These are phyloP conservation scores for Rhizopogon sp. DNA, from an alignment of 768 basidiomycete genomes.

Conservation along the genomic window DNA sequence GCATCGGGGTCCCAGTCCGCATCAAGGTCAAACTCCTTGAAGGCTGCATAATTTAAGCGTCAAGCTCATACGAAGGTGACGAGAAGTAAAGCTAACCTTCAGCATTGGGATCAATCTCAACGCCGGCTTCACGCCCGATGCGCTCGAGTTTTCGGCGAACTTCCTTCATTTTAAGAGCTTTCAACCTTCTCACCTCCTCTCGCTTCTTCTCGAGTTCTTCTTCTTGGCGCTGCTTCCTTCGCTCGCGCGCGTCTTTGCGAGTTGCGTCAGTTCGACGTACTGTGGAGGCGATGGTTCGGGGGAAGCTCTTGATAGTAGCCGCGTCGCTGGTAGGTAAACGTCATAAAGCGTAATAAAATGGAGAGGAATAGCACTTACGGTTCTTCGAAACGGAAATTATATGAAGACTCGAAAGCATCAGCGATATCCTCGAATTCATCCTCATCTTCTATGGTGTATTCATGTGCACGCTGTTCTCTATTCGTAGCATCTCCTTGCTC, in stretches of 20 bases:
- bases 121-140: conserved; percentile 68
- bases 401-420: conserved; percentile 91
- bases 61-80: neutral
- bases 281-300: conserved; percentile 60
- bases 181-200: conserved; percentile 79
- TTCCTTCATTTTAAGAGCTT: conserved; percentile 82
- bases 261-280: conserved; percentile 72
- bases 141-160: conserved; percentile 68
- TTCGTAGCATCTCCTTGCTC: conserved; percentile 16
- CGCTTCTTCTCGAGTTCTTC: conserved; percentile 27
- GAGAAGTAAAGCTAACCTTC: conserved; percentile 15
- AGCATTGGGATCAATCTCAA: conserved; percentile 21
- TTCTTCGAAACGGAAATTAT: conserved; percentile 98
- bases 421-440: conserved; percentile 87
- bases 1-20: conserved; percentile 88
- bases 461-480: conserved; percentile 22
- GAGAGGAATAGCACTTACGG: conserved; percentile 49
- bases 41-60: conserved; percentile 31
- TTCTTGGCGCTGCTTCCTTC: conserved; percentile 73
- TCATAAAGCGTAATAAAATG: neutral
- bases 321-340: conserved; percentile 45
- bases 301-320: conserved; percentile 63
- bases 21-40: conserved; percentile 77
- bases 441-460: conserved; percentile 44
- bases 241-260: conserved; percentile 81